Evolutionary conservation across 352 stramenopile genomes (phyloP), one percentile per base, ranked within the genome.

Genomic region (Phytophthora macrochlamydospora): DNA sequence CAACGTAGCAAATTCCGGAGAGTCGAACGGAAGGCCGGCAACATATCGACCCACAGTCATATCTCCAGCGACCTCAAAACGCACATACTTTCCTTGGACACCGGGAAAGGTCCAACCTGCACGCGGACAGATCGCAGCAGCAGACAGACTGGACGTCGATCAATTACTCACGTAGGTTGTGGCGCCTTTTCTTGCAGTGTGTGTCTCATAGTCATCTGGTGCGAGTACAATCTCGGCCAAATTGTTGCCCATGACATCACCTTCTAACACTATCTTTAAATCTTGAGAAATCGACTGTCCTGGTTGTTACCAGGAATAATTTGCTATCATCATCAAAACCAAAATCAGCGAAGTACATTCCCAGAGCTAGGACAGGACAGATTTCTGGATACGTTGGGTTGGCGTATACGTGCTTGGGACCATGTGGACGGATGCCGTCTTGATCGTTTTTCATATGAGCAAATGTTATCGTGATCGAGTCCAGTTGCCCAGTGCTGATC

Each of bases 361-460:
- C 58, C 8, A 69, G 53, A 4, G 57, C 52, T 2, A 76, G 54
- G 29, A 76, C 38, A 5, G 58, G 63, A 30, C 68, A 73, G 8
- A 76, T 29, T 37, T 60, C 53, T 7, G 63, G 67, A 11, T 42
- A 31, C 3, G 55, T 14, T 13, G 67, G 67, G 30, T 75, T 75
- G 18, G 18, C 18, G 18, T 24, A 24, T 24, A 24, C 18, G 18
- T 24, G 18, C 18, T 24, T 24, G 18, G 18, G 18, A 24, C 18
- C 18, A 24, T 24, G 18, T 24, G 18, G 18, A 24, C 18, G 18
- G 18, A 24, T 24, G 18, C 18, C 18, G 18, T 56, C 49, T 35
- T 72, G 63, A 53, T 73, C 62, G 24, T 71, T 75, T 32, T 75
- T 71, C 51, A 68, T 63, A 28, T 68, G 62, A 5, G 13, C 35